These are phyloP conservation scores for Suhomyces anneliseae DNA, from an alignment of 1,139 yeast species.

Conservation along the genomic window DNA sequence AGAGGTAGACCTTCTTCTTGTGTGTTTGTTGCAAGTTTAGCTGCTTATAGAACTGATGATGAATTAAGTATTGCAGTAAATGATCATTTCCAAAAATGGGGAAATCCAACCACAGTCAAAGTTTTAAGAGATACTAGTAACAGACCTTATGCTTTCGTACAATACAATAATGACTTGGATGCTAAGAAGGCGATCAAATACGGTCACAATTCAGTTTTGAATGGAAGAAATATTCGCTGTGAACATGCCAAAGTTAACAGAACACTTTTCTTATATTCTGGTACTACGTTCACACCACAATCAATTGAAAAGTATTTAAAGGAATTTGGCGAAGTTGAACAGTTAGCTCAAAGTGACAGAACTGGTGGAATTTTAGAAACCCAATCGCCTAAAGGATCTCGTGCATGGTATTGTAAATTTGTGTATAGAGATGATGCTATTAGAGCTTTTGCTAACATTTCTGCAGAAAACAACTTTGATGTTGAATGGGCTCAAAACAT, in stretches of 20 bases:
- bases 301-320: constrained; percentile 41
- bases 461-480: constrained; percentile 50
- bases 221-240: constrained; percentile 79
- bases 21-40: constrained; percentile 82
- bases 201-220: constrained; percentile 68
- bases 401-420: constrained; percentile 78
- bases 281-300: constrained; percentile 22
- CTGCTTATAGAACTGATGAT: constrained; percentile 65
- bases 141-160: constrained; percentile 94
- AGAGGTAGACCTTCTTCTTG: constrained; percentile 72
- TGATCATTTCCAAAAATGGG: constrained; percentile 65
- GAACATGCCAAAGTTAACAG: constrained; percentile 91
- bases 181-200: constrained; percentile 65
- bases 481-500: constrained; percentile 89
- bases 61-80: constrained; percentile 68
- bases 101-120: constrained; percentile 70
- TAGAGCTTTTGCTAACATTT: constrained; percentile 72
- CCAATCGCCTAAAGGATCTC: constrained; percentile 11
- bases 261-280: constrained; percentile 60
- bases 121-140: constrained; percentile 80
- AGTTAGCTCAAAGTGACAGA: constrained; percentile 52
- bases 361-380: constrained; percentile 32
- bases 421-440: constrained; percentile 90
- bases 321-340: constrained; percentile 74
- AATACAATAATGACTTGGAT: constrained; percentile 69